Percentiles rank a stretch among this genome's conserved stretches.
Evolutionary conservation across 2,329 filamentous ascomycete genomes (phyloP).

Genomic region (Venturia pyrina): DNA sequence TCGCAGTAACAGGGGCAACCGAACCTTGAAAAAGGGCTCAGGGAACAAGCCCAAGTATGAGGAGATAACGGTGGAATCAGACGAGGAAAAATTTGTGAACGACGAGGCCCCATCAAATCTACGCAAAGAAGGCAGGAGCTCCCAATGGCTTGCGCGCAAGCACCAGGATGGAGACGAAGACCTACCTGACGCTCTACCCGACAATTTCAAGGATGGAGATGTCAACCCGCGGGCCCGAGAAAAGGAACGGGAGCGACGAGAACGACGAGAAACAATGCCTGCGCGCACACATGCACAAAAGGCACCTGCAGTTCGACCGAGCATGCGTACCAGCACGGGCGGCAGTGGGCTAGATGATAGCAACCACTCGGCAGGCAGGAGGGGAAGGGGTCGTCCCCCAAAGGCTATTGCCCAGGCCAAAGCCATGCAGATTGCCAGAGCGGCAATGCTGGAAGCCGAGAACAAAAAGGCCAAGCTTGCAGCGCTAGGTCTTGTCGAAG

Average conservation of each 20-base stretch:
- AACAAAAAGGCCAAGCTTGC: slow-evolving; percentile 26
- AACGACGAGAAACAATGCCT: slow-evolving; percentile 21
- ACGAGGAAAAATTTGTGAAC: slow-evolving; percentile 27
- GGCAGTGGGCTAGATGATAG: not conserved
- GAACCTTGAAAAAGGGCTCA: slow-evolving; percentile 15
- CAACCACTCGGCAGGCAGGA: not conserved
- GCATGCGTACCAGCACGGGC: slow-evolving; percentile 14
- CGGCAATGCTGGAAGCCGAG: slow-evolving; percentile 22
- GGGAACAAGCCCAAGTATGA: slow-evolving; percentile 28
- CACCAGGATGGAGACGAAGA: slow-evolving; percentile 28
- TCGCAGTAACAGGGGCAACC: slow-evolving; percentile 18
- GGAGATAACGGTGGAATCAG: slow-evolving; percentile 36
- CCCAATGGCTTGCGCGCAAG: slow-evolving; percentile 33
- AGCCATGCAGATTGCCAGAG: slow-evolving; percentile 10
- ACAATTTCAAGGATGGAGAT: slow-evolving; percentile 29
- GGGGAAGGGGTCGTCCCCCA: not conserved
- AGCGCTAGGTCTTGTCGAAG: slow-evolving; percentile 19
- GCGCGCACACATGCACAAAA: slow-evolving; percentile 17
- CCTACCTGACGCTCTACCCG: slow-evolving; percentile 33
- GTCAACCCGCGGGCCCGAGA: slow-evolving; percentile 20
- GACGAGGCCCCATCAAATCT: slow-evolving; percentile 14
- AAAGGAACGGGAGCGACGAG: slow-evolving; percentile 18
- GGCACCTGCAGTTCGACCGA: slow-evolving; percentile 17
- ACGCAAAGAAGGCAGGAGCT: slow-evolving; percentile 20
- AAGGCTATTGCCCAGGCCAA: slow-evolving; percentile 16